Evolutionary conservation across 176 grass and related monocot genomes (phyloP).

Genomic region (Aegilops umbellulata): DNA sequence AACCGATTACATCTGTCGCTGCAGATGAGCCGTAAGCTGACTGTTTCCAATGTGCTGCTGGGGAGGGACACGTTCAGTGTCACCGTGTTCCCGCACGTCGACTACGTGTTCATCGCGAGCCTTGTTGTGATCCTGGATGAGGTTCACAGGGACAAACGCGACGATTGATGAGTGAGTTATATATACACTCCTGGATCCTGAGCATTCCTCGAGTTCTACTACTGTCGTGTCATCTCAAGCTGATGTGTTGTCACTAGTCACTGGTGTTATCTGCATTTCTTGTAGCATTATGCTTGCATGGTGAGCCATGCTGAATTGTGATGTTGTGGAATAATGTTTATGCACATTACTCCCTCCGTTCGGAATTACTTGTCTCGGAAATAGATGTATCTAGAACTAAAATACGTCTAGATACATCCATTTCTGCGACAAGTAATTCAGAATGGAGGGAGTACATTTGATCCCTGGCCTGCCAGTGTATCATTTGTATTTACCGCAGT

Average conservation of each 20-base stretch:
- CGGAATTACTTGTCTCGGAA: too few relatives aligned
- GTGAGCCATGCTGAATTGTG: not conserved
- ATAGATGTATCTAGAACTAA: too few relatives aligned
- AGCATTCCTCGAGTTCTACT: not conserved
- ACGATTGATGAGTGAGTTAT: not conserved
- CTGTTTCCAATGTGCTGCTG: constrained; percentile 45
- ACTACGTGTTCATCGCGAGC: constrained; percentile 55
- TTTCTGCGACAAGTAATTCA: too few relatives aligned
- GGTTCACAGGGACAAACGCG: constrained; percentile 39
- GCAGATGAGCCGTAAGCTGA: constrained; percentile 64
- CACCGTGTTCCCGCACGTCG: constrained; percentile 50
- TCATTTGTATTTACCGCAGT: too few relatives aligned
- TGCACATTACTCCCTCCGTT: too few relatives aligned
- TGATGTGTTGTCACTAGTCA: not conserved
- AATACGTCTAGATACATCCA: too few relatives aligned
- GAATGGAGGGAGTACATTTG: too few relatives aligned
- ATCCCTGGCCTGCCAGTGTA: too few relatives aligned
- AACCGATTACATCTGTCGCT: not conserved
- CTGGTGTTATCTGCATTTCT: not conserved
- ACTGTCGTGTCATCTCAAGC: not conserved
- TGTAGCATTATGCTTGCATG: not conserved
- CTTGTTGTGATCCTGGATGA: constrained; percentile 73
- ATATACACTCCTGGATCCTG: not conserved
- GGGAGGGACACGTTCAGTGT: constrained; percentile 61
- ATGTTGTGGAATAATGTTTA: not conserved